Evolutionary conservation across 2,329 filamentous ascomycete genomes (phyloP), one percentile per base, ranked within the genome.

Genomic region (Calonectria pseudoturangicola): DNA sequence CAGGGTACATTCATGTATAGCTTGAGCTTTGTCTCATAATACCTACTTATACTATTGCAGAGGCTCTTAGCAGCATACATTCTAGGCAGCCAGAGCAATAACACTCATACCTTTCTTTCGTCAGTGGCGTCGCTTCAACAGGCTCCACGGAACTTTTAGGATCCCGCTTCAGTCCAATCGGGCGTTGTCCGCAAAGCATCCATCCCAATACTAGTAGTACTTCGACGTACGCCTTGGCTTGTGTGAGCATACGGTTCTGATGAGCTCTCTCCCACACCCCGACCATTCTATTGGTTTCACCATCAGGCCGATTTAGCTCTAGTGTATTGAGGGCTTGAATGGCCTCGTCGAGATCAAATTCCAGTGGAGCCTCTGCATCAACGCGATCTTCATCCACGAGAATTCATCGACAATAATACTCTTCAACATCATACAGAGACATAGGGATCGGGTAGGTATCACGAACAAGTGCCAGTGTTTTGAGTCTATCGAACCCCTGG

Each of bases 211-310:
- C 28, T 6, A 74, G 75, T 0, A 78, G 47, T 6, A 75, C 25
- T 1, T 6, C 6, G 4, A 67, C 74, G 21, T 77, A 76, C 16
- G 8, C 21, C 45, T 75, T 71, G 1, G 66, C 74, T 0, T 77
- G 51, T 10, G 21, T 13, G 13, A 76, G 71, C 74, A 77, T 77
- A 16, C 68, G 75, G 4, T 76, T 77, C 12, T 73, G 54, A 68
- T 77, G 76, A 0, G 18, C 66, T 12, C 58, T 73, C 27, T 74
- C 71, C 71, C 70, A 77, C 13, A 66, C 36, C 7, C 41, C 1
- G 28, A 2, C 30, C 21, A 51, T 3, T 33, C 25, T 16, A 28
- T 30, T 8, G 30, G 4, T 30, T 8, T 30, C 30, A 30, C 30
- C 8, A 30, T 30, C 30, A 18, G 4, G 7, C 36, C 0, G 0